Evolutionary conservation across 805 yeast species (phyloP).

Genomic region (Wickerhamomyces silvicola): DNA sequence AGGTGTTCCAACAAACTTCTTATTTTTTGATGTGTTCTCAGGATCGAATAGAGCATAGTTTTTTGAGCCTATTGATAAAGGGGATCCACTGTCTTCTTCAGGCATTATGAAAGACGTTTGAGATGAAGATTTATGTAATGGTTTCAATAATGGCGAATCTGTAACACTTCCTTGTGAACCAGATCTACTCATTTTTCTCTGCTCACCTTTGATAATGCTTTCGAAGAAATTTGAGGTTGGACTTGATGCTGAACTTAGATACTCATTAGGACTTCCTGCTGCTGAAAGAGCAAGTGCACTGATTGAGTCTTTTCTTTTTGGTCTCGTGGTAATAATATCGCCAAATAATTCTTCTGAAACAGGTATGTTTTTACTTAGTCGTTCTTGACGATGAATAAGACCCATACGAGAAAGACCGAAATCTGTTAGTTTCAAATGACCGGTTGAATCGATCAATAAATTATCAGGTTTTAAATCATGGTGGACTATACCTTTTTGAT

Average conservation of each 20-base stretch:
- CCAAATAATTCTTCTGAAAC: constrained; percentile 19
- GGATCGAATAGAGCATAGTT: constrained; percentile 74
- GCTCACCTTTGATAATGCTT: constrained; percentile 15
- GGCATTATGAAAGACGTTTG: constrained; percentile 51
- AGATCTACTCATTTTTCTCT: constrained; percentile 9
- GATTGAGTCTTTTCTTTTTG: constrained; percentile 17
- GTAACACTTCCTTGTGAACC: constrained; percentile 13
- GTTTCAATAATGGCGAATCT: constrained; percentile 44
- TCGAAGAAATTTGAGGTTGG: constrained; percentile 26
- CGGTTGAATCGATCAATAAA: constrained; percentile 72
- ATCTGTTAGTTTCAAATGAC: constrained; percentile 90
- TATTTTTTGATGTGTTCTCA: constrained; percentile 43
- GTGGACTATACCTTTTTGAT: constrained; percentile 83
- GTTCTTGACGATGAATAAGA: constrained; percentile 70
- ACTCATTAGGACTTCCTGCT: constrained; percentile 6
- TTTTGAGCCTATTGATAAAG: constrained; percentile 15
- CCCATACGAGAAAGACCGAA: constrained; percentile 93
- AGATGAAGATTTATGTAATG: constrained; percentile 43
- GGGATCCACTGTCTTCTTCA: constrained; percentile 37
- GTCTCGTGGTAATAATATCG: constrained; percentile 1
- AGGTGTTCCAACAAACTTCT: constrained; percentile 91
- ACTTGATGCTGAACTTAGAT: constrained; percentile 18
- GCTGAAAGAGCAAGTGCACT: constrained; percentile 15
- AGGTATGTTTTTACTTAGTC: constrained; percentile 7
- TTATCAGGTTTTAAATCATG: constrained; percentile 96